Evolutionary conservation across 2,329 filamentous ascomycete genomes (phyloP), one percentile per base, ranked within the genome.

Genomic region (Pseudogymnoascus sp.): DNA sequence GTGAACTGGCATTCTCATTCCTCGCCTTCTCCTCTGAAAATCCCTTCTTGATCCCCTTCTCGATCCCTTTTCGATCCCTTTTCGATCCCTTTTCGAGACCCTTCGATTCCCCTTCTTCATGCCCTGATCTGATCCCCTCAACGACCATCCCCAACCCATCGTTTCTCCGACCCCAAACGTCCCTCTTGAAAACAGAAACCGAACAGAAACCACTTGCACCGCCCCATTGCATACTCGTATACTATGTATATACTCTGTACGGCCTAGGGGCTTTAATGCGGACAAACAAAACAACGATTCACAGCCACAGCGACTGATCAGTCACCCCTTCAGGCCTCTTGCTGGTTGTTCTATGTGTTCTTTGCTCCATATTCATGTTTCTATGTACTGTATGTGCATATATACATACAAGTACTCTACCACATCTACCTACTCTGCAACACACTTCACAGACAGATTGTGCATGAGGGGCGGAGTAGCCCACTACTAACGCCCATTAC

Each of bases 391-490:
- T 56, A 56, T 18, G 46, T 34, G 8, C 46, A 31, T 46, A 56
- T 34, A n/a, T 56, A 34, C 46, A 31, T 56, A 28, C 14, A 53
- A 28, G 46, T 53, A 53, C 46, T 53, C 46, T 53, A 23, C 28
- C 2, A 10, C 28, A 10, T 3, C 28, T 8, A 10, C 28, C 8
- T 31, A 31, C 28, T 31, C 28, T 31, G 28, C 8, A 31, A 31
- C 28, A 31, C 28, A 31, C 28, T 31, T 31, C 28, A 53, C 50
- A 56, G 50, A 56, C 46, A 53, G 46, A 34, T 34, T 56, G 50
- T 56, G 50, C 50, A 56, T 31, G 50, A 34, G 50, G 50, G 50
- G 50, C 50, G 25, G 50, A 56, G 50, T 56, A 56, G 50, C n/a
- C 50, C 28, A 56, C 50, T 34, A 31, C 50, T 34, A 28, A 14